Evolutionary conservation across 2,329 filamentous ascomycete species (phyloP), one percentile per base, ranked within the genome.

Genomic region (Dissoconium aciculare): DNA sequence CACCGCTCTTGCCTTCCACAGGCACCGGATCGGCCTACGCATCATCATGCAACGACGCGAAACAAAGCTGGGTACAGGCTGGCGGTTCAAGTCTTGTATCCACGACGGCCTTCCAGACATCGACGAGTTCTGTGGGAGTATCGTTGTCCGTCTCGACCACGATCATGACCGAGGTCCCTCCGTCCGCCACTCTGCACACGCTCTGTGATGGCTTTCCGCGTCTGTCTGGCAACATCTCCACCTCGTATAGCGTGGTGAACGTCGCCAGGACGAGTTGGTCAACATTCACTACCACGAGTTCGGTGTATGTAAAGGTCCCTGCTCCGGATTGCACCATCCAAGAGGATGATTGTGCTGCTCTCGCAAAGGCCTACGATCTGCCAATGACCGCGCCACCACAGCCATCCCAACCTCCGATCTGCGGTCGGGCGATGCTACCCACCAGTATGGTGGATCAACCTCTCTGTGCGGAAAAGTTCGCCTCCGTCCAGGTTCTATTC

Each of bases 151-250:
- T n/a, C 8, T 8, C 19, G 8, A 23, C 19, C 8, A 23, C 19
- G 8, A 23, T n/a, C 19, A 23, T n/a, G 8, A 23, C 19, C 8
- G 19, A 23, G 8, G n/a, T 23, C 19, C 8, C n/a, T 23, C 19
- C 19, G 19, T 8, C 8, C n/a, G 19, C 19, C 19, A 23, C 17
- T 8, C 33, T 38, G 3, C 43, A 37, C 30, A 43, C 40, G 4
- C 40, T 46, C 5, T 46, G 43, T 24, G 43, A 46, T 32, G 40
- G 40, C 14, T 45, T 19, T 13, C 42, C 40, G 5, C 37, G 43
- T 8, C 32, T 46, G 9, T 26, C 42, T 28, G 42, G 37, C n/a
- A 26, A 17, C 28, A 42, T 37, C 14, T 37, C 17, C 5, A 27
- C 36, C 8, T 28, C 31, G 17, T 26, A 21, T n/a, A 27, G 9